A percentile compares a stretch with the other conserved stretches of the same genome.
These are phyloP conservation scores for Barnettozyma sp. DNA, from an alignment of 805 yeast species.

Conservation along the genomic window DNA sequence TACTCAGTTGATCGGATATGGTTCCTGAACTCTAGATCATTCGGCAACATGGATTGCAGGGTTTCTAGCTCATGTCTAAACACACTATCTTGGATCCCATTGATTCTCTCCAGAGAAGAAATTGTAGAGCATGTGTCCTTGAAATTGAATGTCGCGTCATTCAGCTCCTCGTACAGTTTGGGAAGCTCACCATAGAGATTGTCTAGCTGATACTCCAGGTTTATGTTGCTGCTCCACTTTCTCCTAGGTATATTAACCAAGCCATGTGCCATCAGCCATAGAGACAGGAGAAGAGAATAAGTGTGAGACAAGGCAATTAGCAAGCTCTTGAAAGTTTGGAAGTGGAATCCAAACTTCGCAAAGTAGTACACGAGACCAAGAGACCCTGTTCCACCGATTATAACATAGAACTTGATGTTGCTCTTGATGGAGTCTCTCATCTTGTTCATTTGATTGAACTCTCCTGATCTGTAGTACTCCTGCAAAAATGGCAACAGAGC, in stretches of 20 bases:
- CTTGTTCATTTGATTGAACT: slow-evolving; percentile 39
- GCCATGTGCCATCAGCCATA: slow-evolving; percentile 85
- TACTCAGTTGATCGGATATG: slow-evolving; percentile 23
- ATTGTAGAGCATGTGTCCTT: slow-evolving; percentile 60
- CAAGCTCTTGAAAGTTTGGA: slow-evolving; percentile 54
- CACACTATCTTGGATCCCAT: slow-evolving; percentile 18
- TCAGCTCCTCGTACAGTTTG: slow-evolving; percentile 47
- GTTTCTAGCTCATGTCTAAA: slow-evolving; percentile 13
- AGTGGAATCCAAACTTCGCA: slow-evolving; percentile 45
- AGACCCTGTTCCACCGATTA: slow-evolving; percentile 45
- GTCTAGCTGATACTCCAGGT: slow-evolving; percentile 29
- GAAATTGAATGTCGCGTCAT: slow-evolving; percentile 55
- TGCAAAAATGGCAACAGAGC: slow-evolving; percentile 63
- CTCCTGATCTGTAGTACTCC: slow-evolving; percentile 66
- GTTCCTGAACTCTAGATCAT: slow-evolving; percentile 17
- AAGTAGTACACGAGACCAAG: slow-evolving; percentile 55
- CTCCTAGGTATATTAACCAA: slow-evolving; percentile 58
- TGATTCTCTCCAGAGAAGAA: slow-evolving; percentile 34
- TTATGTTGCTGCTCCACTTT: slow-evolving; percentile 29
- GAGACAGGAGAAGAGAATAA: slow-evolving; percentile 64
- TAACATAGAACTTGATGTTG: slow-evolving; percentile 54
- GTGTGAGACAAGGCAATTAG: slow-evolving; percentile 72
- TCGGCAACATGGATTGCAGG: slow-evolving; percentile 13
- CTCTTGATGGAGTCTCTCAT: slow-evolving; percentile 50
- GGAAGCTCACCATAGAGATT: slow-evolving; percentile 50